Conservation (phyloP, 1,284 basidiomycete species). For the Fomitopsis schrenkii region DNA sequence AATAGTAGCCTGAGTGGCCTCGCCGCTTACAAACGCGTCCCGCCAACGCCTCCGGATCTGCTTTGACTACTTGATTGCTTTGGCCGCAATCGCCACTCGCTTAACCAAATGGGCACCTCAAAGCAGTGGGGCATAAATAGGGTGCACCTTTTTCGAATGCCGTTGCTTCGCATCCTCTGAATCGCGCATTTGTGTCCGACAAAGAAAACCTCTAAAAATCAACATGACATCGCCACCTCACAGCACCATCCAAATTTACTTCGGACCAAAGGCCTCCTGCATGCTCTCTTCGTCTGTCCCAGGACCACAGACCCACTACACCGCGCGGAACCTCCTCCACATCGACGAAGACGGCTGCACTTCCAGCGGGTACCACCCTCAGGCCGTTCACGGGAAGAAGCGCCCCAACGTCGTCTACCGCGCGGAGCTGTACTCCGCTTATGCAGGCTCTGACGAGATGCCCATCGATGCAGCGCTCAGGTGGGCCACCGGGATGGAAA, state of each 20-base stretch:
- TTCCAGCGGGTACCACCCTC: background rate
- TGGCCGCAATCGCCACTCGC: background rate
- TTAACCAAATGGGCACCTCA: background rate
- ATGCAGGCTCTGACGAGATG: background rate
- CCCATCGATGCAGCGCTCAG: slow-evolving; percentile 14
- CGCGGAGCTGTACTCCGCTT: background rate
- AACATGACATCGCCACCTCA: background rate
- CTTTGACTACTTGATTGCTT: background rate
- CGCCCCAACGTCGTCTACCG: background rate
- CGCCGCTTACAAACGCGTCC: background rate
- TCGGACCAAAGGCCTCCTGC: background rate
- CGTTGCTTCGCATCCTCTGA: background rate
- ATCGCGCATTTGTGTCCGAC: background rate
- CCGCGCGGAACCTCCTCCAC: background rate
- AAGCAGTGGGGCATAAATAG: background rate
- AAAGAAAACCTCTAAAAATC: background rate
- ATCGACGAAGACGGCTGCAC: background rate
- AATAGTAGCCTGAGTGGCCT: too few relatives aligned
- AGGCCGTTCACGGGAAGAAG: background rate
- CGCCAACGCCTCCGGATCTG: background rate
- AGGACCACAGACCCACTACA: background rate
- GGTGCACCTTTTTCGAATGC: background rate
- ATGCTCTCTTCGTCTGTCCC: background rate
- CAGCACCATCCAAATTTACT: background rate
- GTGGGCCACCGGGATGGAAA: slow-evolving; percentile 23